Percentiles rank a stretch among this genome's conserved stretches.
These are phyloP conservation scores for Sporobolomyces pararoseus DNA, from an alignment of 768 basidiomycete species.

Conservation along the genomic window DNA sequence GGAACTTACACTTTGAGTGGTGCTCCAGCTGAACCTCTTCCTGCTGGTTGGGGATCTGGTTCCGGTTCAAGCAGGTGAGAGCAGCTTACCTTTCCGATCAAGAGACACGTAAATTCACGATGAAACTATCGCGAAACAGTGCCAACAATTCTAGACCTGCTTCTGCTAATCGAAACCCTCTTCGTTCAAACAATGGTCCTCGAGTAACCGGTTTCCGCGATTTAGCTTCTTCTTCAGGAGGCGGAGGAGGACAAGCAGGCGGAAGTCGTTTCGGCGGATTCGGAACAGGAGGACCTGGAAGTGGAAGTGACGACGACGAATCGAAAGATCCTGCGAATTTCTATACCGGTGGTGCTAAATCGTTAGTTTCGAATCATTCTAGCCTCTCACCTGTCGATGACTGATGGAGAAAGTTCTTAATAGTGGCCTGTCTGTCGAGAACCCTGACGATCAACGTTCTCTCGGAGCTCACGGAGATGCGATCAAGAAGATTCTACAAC, in stretches of 20 bases:
- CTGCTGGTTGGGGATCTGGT: slow-evolving; percentile 23
- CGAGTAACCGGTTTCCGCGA: slow-evolving; percentile 37
- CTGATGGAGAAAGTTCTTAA: too few species aligned
- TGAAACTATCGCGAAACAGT: too few species aligned
- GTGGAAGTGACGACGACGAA: slow-evolving; percentile 53
- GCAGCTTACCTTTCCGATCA: background rate
- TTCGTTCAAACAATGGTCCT: slow-evolving; percentile 27
- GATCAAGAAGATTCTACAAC: slow-evolving; percentile 62
- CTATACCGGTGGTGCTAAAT: slow-evolving; percentile 93
- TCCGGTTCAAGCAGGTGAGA: background rate
- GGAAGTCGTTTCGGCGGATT: slow-evolving; percentile 1
- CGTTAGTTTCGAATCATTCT: slow-evolving; percentile 54
- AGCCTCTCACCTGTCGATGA: too few species aligned
- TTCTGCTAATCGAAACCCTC: slow-evolving; percentile 19
- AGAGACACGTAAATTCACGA: too few species aligned
- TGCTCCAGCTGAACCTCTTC: slow-evolving; percentile 20
- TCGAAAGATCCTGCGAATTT: slow-evolving; percentile 59
- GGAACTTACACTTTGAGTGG: slow-evolving; percentile 30
- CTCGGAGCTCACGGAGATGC: slow-evolving; percentile 56
- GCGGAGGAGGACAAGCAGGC: background rate
- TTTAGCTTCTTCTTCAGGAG: background rate
- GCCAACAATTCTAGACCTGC: slow-evolving; percentile 12
- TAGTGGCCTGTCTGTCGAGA: slow-evolving; percentile 84
- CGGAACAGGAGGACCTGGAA: slow-evolving; percentile 54
- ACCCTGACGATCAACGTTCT: slow-evolving; percentile 61